Conservation (phyloP, 768 basidiomycete genomes). For the Tricholoma bakamatsutake region DNA sequence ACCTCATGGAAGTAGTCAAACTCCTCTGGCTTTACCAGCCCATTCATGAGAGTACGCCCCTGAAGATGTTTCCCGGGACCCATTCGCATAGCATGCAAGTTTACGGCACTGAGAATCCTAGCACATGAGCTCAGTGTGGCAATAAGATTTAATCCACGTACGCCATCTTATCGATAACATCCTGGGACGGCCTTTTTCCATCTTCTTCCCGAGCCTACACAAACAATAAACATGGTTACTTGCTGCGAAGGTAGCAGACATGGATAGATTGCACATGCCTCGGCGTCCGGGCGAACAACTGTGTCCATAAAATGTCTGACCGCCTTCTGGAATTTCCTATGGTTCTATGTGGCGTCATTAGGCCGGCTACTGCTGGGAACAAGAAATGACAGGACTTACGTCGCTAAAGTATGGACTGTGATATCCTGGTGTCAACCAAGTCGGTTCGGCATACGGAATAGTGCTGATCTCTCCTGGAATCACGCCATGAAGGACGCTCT, state of each 20-base stretch:
- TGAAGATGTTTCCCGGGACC: conserved; percentile 92
- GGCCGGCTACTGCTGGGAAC: too few species aligned
- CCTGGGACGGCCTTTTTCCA: conserved; percentile 77
- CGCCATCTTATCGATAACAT: conserved; percentile 84
- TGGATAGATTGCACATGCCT: conserved; percentile 10
- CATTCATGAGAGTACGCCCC: conserved; percentile 77
- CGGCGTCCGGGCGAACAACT: conserved; percentile 44
- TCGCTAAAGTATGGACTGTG: conserved; percentile 73
- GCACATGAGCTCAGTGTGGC: neutral
- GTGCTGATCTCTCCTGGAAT: conserved; percentile 49
- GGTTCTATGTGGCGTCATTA: conserved; percentile 32
- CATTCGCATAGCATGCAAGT: conserved; percentile 87
- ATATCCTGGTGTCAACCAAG: conserved; percentile 63
- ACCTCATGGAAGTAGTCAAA: conserved; percentile 91
- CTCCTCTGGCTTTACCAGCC: conserved; percentile 77
- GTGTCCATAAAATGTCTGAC: conserved; percentile 67
- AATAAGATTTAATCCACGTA: conserved; percentile 36
- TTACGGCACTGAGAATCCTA: conserved; percentile 38
- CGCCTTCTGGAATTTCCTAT: conserved; percentile 48
- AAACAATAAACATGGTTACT: neutral
- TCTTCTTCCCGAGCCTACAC: conserved; percentile 70
- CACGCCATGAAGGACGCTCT: conserved; percentile 40
- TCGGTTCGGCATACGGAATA: conserved; percentile 79
- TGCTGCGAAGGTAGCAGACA: neutral
- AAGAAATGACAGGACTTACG: conserved; percentile 26